These are phyloP conservation scores for Lenzites betulinus DNA, from an alignment of 768 basidiomycete species.

Conservation along the genomic window DNA sequence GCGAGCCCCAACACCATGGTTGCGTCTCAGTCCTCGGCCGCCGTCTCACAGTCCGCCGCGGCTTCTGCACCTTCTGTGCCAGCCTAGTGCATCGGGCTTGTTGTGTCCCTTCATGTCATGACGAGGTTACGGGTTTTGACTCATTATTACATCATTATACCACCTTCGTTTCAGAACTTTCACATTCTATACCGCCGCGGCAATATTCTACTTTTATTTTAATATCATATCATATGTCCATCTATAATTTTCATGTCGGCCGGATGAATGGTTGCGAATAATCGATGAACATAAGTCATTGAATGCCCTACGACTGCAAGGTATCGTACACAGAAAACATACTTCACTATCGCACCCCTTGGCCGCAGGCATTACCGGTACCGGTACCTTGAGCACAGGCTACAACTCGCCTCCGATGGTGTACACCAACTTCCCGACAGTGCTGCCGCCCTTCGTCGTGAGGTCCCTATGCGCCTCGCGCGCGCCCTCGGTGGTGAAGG, in stretches of 20 bases:
- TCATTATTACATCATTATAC: neutral
- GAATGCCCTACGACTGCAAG: too few relatives aligned
- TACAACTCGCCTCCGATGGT: constrained; percentile 47
- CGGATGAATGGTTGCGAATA: too few relatives aligned
- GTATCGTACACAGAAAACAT: too few relatives aligned
- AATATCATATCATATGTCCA: neutral
- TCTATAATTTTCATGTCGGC: neutral
- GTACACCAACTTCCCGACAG: constrained; percentile 84
- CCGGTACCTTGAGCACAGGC: too few relatives aligned
- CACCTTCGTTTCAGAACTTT: too few relatives aligned
- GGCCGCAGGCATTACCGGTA: too few relatives aligned
- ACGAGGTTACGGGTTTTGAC: too few relatives aligned
- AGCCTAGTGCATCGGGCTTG: neutral
- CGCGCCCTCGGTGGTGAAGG: constrained; percentile 78
- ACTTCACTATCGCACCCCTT: too few relatives aligned
- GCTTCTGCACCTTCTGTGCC: neutral
- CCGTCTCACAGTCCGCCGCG: neutral
- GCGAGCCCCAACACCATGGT: neutral
- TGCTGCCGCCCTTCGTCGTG: constrained; percentile 56
- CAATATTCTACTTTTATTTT: neutral
- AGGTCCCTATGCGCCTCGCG: constrained; percentile 76
- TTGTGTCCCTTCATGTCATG: neutral
- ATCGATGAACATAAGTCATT: too few relatives aligned
- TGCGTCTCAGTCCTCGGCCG: neutral
- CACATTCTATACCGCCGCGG: too few relatives aligned